phyloP scores from a whole-genome alignment of 2,329 filamentous ascomycete genomes.

The Phymatotrichopsis omnivora region DNA sequence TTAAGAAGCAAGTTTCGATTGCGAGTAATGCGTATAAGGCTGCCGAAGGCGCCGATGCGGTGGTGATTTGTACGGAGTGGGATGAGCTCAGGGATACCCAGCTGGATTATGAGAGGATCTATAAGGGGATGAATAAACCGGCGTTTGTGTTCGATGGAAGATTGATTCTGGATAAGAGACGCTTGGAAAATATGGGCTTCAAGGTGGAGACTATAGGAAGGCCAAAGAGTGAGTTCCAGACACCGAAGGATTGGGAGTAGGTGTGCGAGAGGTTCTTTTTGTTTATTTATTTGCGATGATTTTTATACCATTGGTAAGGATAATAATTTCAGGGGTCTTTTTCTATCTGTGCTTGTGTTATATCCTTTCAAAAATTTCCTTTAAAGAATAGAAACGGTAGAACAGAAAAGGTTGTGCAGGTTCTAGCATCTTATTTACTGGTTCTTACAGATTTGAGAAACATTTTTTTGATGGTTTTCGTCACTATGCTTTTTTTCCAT shows the following conservation, averaged over 20 bases:
- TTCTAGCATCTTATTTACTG: too few species aligned
- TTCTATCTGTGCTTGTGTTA: too few species aligned
- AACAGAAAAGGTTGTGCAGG: too few species aligned
- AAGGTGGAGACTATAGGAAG: conserved; percentile 32
- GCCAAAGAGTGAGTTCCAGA: conserved; percentile 20
- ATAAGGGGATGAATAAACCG: conserved; percentile 39
- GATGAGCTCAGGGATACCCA: conserved; percentile 41
- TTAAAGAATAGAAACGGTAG: too few species aligned
- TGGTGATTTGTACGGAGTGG: conserved; percentile 45
- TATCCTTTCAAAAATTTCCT: too few species aligned
- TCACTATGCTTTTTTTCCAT: too few species aligned
- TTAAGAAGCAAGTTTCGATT: conserved; percentile 36
- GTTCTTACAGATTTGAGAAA: too few species aligned
- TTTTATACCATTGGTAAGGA: too few species aligned
- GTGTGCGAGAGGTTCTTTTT: too few species aligned
- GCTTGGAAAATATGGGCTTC: conserved; percentile 33
- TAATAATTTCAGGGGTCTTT: too few species aligned
- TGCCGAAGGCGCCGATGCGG: conserved; percentile 40
- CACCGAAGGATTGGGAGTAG: conserved; percentile 23
- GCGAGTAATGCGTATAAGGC: conserved; percentile 39
- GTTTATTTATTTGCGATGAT: too few species aligned
- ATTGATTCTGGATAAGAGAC: conserved; percentile 31
- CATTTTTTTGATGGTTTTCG: too few species aligned
- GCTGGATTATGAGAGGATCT: conserved; percentile 41
- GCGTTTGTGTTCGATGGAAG: conserved; percentile 44